Conservation (phyloP, 2,329 filamentous ascomycete genomes). For the Cryphonectria carpinicola region DNA sequence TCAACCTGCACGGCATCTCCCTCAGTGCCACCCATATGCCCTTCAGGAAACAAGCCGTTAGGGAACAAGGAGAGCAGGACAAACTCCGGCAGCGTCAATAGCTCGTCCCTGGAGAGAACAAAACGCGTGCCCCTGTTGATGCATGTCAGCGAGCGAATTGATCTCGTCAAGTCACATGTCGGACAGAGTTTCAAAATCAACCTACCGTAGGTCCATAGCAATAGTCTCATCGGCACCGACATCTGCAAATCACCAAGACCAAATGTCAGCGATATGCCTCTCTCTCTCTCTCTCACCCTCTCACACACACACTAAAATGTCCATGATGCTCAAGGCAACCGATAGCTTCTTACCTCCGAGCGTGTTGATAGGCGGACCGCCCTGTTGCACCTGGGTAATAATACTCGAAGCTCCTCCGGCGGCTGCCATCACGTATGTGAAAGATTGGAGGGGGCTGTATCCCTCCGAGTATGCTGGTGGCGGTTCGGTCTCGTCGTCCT, state of each 20-base stretch:
- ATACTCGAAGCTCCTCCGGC: slow-evolving; percentile 97
- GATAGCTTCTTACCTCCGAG: slow-evolving; percentile 69
- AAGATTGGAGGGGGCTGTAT: slow-evolving; percentile 86
- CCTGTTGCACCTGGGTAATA: slow-evolving; percentile 98
- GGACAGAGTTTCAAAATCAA: background rate
- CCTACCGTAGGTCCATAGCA: slow-evolving; percentile 88
- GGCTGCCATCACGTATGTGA: slow-evolving; percentile 96
- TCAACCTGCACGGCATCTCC: slow-evolving; percentile 96
- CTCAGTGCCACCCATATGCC: slow-evolving; percentile 90
- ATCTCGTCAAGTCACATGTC: background rate
- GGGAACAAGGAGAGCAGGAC: slow-evolving; percentile 97
- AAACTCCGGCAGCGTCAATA: slow-evolving; percentile 94
- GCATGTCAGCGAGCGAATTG: slow-evolving; percentile 8
- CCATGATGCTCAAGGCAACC: background rate
- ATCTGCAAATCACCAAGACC: slow-evolving; percentile 52
- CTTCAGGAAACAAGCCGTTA: slow-evolving; percentile 96
- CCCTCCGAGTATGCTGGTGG: slow-evolving; percentile 97
- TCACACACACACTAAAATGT: background rate
- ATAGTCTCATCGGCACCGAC: slow-evolving; percentile 91
- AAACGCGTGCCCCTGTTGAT: slow-evolving; percentile 81
- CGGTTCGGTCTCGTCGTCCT: slow-evolving; percentile 84
- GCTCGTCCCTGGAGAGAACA: slow-evolving; percentile 90
- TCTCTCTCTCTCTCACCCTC: background rate
- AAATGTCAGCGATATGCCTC: slow-evolving; percentile 29
- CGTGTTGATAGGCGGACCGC: slow-evolving; percentile 84